Evolutionary conservation across 1,284 basidiomycete species (phyloP).

Genomic region (Somion occarium): DNA sequence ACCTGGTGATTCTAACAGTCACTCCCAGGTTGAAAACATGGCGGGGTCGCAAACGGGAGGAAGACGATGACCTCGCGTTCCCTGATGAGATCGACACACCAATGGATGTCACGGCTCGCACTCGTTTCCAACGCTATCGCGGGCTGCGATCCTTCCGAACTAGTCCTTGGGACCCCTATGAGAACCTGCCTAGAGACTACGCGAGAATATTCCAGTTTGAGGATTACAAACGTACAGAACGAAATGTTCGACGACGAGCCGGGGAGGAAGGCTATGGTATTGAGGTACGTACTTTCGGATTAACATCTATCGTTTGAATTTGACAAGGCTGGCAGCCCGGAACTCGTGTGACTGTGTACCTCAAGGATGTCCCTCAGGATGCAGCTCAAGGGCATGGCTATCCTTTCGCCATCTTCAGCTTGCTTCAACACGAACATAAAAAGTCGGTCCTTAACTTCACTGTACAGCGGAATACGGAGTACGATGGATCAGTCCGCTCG

Average conservation of each 20-base stretch:
- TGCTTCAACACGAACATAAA: slow-evolving; percentile 96
- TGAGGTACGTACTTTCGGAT: slow-evolving; percentile 44
- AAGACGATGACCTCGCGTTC: slow-evolving; percentile 80
- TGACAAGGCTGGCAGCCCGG: slow-evolving; percentile 52
- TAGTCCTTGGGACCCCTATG: slow-evolving; percentile 96
- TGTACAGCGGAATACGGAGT: slow-evolving; percentile 95
- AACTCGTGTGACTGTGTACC: slow-evolving; percentile 68
- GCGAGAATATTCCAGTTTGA: slow-evolving; percentile 97
- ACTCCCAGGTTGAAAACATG: slow-evolving; percentile 59
- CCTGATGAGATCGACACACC: slow-evolving; percentile 99
- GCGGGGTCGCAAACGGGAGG: slow-evolving; percentile 63
- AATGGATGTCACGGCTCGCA: slow-evolving; percentile 75
- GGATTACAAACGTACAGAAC: slow-evolving; percentile 85
- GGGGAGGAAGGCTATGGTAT: slow-evolving; percentile 56
- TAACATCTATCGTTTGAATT: slow-evolving; percentile 1
- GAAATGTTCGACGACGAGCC: slow-evolving; percentile 64
- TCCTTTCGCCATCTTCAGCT: slow-evolving; percentile 76
- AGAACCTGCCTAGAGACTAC: slow-evolving; percentile 93
- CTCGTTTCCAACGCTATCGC: slow-evolving; percentile 91
- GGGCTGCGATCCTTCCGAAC: slow-evolving; percentile 93
- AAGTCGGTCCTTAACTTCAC: slow-evolving; percentile 91
- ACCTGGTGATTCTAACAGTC: background rate
- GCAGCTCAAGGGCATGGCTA: slow-evolving; percentile 31
- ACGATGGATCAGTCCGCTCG: slow-evolving; percentile 80
- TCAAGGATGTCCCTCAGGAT: slow-evolving; percentile 69